Evolutionary conservation across 139 green algal species (phyloP), one percentile per base, ranked within the genome.

Genomic region (Chlorella sp.): DNA sequence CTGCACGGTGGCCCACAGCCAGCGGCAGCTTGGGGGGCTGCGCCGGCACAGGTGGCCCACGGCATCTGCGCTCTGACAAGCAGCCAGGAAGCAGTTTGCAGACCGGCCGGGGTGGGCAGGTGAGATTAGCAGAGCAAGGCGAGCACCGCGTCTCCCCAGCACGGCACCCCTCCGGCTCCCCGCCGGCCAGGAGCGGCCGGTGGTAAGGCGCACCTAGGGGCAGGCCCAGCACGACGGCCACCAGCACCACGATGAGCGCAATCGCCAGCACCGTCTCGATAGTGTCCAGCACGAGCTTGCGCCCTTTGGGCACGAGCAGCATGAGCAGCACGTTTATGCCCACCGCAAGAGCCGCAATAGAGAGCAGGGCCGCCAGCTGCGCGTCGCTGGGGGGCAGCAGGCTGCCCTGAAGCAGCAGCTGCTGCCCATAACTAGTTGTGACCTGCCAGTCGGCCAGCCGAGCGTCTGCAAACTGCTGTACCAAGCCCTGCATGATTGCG

Each of bases 151-250:
- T 14, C 32, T 34, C 15, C 21, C 39, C 36, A 82, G 34, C 42
- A 4, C 30, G 42, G 42, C 39, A 76, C 28, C 16, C 30, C 4
- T 81, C 40, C 26, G 53, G 3, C 22, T 82, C 76, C 83, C 40
- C 16, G 14, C 26, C n/a, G 32, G 77, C 0, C n/a, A 32, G 3
- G 9, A 57, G 48, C 5, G 7, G 48, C 48, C 9, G 48, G 48
- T 57, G n/a, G 22, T 0, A 14, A n/a, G 11, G 53, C 89, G 73
- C 81, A 94, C 92, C 92, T 16, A 94, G 81, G n/a, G 92, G 92
- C 79, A 95, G 75, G 22, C 92, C 91, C 28, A 95, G 69, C 71
- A 95, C 91, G 42, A 91, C 69, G 26, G 79, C 69, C 36, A 93
- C 76, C 40, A 94, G 57, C 14, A 90, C 30, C 57, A 75, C 36